These are phyloP conservation scores for Annulohypoxylon nitens DNA, from an alignment of 495 filamentous ascomycete species.

Conservation along the genomic window DNA sequence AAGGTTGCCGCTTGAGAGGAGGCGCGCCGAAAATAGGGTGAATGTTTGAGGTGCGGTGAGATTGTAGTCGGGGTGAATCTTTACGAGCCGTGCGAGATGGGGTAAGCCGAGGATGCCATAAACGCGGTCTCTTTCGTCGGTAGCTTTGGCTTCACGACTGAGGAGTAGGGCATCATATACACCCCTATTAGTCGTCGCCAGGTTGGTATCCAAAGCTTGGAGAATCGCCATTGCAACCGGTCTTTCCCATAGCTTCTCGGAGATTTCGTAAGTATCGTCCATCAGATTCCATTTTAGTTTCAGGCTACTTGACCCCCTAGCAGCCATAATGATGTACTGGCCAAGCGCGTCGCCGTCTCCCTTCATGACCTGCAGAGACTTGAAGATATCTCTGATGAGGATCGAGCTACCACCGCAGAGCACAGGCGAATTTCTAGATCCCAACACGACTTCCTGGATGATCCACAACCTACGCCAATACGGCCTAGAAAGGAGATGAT, in stretches of 20 bases:
- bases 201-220: conserved; percentile 14
- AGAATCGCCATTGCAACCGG: conserved; percentile 26
- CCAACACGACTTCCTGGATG: conserved; percentile 45
- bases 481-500: conserved; percentile 33
- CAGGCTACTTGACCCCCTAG: neutral
- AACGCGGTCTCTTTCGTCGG: conserved; percentile 41
- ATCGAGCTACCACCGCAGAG: conserved; percentile 27
- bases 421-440: conserved; percentile 31
- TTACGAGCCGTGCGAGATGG: conserved; percentile 17
- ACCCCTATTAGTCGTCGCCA: conserved; percentile 13
- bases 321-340: conserved; percentile 21
- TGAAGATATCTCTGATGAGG: conserved; percentile 20
- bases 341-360: conserved; percentile 12
- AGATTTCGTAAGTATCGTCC: conserved; percentile 27
- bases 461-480: conserved; percentile 48
- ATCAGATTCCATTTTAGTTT: conserved; percentile 16
- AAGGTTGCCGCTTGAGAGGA: conserved; percentile 30
- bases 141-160: conserved; percentile 39
- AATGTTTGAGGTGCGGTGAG: conserved; percentile 33
- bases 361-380: conserved; percentile 13
- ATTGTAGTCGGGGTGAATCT: conserved; percentile 36
- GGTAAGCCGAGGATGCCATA: conserved; percentile 43
- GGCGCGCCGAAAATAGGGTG: conserved; percentile 29
- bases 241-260: conserved; percentile 35
- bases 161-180: conserved; percentile 33